Evolutionary conservation across 495 filamentous ascomycete species (phyloP).

Genomic region (Chaetomium cochliodes): DNA sequence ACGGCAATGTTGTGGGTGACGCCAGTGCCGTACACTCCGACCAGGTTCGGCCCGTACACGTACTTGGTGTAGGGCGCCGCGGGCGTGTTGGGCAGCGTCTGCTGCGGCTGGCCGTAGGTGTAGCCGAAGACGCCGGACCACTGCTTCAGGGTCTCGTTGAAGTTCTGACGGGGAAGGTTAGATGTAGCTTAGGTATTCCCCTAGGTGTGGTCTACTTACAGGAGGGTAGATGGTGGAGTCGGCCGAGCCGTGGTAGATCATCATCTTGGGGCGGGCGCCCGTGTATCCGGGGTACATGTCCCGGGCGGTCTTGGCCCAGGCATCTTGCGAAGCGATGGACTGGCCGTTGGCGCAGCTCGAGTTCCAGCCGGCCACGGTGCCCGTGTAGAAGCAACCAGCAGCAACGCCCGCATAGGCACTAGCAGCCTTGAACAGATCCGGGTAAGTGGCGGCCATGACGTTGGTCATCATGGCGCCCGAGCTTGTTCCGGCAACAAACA

Average conservation of each 20-base stretch:
- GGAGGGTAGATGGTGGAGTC: conserved; percentile 50
- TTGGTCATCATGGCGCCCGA: conserved; percentile 55
- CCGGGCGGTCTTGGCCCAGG: conserved; percentile 47
- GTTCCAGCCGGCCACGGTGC: conserved; percentile 49
- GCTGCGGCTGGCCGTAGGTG: conserved; percentile 34
- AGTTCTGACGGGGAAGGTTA: conserved; percentile 36
- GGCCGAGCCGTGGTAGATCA: conserved; percentile 52
- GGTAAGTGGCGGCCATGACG: conserved; percentile 58
- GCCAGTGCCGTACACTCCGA: conserved; percentile 41
- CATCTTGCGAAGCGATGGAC: conserved; percentile 38
- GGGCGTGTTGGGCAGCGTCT: conserved; percentile 35
- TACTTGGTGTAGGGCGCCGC: conserved; percentile 43
- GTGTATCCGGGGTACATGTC: conserved; percentile 51
- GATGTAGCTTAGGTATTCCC: neutral
- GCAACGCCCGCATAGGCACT: conserved; percentile 60
- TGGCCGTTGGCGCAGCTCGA: conserved; percentile 45
- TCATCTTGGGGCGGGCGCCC: conserved; percentile 56
- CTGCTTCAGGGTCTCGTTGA: conserved; percentile 53
- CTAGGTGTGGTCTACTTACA: neutral
- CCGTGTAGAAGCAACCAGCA: conserved; percentile 57
- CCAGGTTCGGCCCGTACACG: conserved; percentile 47
- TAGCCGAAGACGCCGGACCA: conserved; percentile 51
- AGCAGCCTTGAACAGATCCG: conserved; percentile 55
- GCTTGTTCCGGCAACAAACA: conserved; percentile 54
- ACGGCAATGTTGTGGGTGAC: conserved; percentile 36